Conservation (phyloP, 306 rosid species). For the Oxytropis ochrocephala region DNA sequence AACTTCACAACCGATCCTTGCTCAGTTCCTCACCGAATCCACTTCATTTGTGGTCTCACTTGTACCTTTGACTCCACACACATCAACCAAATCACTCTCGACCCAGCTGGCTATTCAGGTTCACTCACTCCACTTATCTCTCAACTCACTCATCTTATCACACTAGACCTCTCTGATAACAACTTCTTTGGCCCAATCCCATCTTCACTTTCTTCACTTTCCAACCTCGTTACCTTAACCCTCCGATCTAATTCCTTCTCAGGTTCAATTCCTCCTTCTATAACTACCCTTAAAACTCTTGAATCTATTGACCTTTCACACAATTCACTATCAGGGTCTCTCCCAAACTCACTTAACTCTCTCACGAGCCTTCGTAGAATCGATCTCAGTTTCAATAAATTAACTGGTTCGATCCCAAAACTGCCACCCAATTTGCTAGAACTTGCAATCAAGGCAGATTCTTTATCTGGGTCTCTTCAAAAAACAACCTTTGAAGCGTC, state of each 20-base stretch:
- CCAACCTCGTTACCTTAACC: conserved; percentile 46
- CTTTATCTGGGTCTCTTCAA: conserved; percentile 47
- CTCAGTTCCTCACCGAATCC: conserved; percentile 57
- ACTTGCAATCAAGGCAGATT: conserved; percentile 65
- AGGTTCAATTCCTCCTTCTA: conserved; percentile 46
- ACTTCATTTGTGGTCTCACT: conserved; percentile 72
- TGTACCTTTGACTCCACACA: conserved; percentile 56
- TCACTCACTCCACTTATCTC: conserved; percentile 62
- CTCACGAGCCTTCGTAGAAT: conserved; percentile 44
- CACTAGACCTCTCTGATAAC: conserved; percentile 72
- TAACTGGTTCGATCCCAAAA: conserved; percentile 51
- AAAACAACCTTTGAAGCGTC: conserved; percentile 39
- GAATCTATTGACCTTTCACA: conserved; percentile 53
- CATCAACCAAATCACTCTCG: conserved; percentile 78
- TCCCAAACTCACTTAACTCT: conserved; percentile 39
- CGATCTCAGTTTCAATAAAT: conserved; percentile 72
- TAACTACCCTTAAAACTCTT: conserved; percentile 45
- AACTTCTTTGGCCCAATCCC: conserved; percentile 63
- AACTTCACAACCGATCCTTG: conserved; percentile 84
- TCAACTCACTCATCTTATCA: conserved; percentile 42
- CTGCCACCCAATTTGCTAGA: conserved; percentile 61
- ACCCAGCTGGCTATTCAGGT: conserved; percentile 78
- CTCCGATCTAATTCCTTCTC: conserved; percentile 73
- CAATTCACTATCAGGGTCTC: conserved; percentile 49
- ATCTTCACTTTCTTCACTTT: conserved; percentile 56